Base-by-base conservation (phyloP, 2,329 filamentous ascomycete genomes). In the Leptographium galeiforme region DNA sequence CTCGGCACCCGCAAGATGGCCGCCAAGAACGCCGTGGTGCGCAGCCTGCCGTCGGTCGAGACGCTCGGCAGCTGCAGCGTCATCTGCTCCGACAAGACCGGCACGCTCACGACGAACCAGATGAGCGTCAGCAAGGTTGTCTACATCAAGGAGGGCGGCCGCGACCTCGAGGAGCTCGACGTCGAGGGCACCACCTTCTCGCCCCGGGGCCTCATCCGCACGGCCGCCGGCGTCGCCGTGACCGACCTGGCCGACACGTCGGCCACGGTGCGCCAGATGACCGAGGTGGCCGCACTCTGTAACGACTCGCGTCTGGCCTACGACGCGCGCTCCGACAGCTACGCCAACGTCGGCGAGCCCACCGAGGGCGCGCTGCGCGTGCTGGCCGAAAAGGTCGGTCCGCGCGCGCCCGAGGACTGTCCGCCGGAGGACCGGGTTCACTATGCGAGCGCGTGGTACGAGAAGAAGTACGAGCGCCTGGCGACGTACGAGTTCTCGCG, bases 1-100 rank as follows among this genome's bases (percentile, higher is more conserved):
- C 78, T 98, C 36, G 93, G 94, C 61, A 98, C 94, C 6, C 84
- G 93, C 59, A 97, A 95, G 72, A 98, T 98, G 94, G 94, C 93
- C 19, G 87, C 89, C 56, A 97, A 95, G 76, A 97, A 97, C 64
- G 93, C 93, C 8, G 90, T 98, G 40, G 94, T 98, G 55, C 83
- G 94, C 68, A 96, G 89, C 66, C 74, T 98, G 62, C 93, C 93
- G 19, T 98, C 93, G 1, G 93, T 98, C 51, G 93, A 98, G 71
- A 98, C 93, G 13, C 78, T 98, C 52, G 93, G 93, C 66, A 98
- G 93, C 77, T 98, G 93, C 79, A 98, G 93, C 64, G 90, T 98
- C 54, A 96, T 98, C 67, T 98, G 94, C 75, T 98, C 94, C 5
- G 93, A 98, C 76, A 98, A 98, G 77, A 98, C 93, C 6, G 94